Conservation (phyloP, 1,284 basidiomycete genomes). For the Spongiforma sp. region DNA sequence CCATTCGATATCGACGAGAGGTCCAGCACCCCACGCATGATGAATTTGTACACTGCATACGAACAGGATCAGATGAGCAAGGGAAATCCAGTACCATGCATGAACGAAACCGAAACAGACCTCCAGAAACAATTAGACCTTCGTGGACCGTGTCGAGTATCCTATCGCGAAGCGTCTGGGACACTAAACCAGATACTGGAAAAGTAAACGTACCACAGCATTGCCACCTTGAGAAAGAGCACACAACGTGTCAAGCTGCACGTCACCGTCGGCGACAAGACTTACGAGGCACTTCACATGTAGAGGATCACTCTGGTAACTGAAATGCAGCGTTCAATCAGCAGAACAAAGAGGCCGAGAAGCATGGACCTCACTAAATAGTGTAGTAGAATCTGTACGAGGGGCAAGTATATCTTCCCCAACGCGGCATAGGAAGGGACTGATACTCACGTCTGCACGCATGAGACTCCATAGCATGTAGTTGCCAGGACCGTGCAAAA, state of each 20-base stretch:
- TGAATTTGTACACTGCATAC: constrained; percentile 18
- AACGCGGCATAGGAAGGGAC: not conserved
- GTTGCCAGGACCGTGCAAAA: not conserved
- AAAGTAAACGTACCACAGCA: not conserved
- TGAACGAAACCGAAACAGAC: not conserved
- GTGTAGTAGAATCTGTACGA: not conserved
- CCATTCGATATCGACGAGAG: not conserved
- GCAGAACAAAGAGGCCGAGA: not conserved
- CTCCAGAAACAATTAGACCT: not conserved
- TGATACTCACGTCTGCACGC: constrained; percentile 6
- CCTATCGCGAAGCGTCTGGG: not conserved
- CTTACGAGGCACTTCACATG: constrained; percentile 2
- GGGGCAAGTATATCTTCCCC: not conserved
- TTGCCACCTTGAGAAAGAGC: not conserved
- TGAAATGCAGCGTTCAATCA: not conserved
- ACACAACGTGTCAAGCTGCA: not conserved
- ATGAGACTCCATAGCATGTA: not conserved
- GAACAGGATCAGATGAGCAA: not conserved
- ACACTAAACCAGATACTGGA: not conserved
- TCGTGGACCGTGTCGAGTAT: constrained; percentile 1
- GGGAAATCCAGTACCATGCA: not conserved
- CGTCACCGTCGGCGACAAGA: not conserved
- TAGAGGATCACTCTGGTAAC: constrained; percentile 2
- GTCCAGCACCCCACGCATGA: constrained; percentile 9
- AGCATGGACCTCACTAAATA: not conserved